Conservation (phyloP, 2,329 filamentous ascomycete species). For the Diaporthe helianthi region DNA sequence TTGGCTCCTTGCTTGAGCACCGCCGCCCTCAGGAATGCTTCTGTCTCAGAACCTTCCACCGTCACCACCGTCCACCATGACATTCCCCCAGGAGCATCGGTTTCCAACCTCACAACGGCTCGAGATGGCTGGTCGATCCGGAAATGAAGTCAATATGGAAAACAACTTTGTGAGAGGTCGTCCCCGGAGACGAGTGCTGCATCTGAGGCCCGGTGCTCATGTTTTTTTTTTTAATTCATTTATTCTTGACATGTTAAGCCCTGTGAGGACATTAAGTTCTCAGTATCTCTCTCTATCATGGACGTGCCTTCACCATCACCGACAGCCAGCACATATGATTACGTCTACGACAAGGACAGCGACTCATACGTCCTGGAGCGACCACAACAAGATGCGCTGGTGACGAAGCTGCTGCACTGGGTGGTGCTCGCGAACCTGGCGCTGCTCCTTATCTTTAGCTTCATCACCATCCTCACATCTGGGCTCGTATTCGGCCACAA, state of each 20-base stretch:
- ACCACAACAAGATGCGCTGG: background rate
- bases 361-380: conserved; percentile 1
- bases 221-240: too few relatives aligned
- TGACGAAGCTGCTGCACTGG: conserved; percentile 24
- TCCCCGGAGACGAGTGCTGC: background rate
- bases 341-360: conserved; percentile 31
- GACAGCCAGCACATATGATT: conserved; percentile 25
- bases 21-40: conserved; percentile 31
- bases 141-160: conserved; percentile 23
- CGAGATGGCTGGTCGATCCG: conserved; percentile 9
- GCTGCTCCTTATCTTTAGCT: conserved; percentile 32
- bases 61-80: background rate
- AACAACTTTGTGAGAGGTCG: background rate
- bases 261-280: background rate
- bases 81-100: conserved; percentile 7
- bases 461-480: conserved; percentile 30
- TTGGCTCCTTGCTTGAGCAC: conserved; percentile 4
- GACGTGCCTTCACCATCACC: conserved; percentile 23
- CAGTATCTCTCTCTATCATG: conserved; percentile 21
- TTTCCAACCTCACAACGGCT: conserved; percentile 32
- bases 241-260: conserved; percentile 13
- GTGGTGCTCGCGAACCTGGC: conserved; percentile 22
- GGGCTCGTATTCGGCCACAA: conserved; percentile 30
- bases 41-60: conserved; percentile 29
- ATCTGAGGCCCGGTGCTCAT: background rate